Percentiles rank a stretch among this genome's conserved stretches.
phyloP scores from a whole-genome alignment of 1,284 basidiomycete genomes.

The Lignosus rhinocerotis region DNA sequence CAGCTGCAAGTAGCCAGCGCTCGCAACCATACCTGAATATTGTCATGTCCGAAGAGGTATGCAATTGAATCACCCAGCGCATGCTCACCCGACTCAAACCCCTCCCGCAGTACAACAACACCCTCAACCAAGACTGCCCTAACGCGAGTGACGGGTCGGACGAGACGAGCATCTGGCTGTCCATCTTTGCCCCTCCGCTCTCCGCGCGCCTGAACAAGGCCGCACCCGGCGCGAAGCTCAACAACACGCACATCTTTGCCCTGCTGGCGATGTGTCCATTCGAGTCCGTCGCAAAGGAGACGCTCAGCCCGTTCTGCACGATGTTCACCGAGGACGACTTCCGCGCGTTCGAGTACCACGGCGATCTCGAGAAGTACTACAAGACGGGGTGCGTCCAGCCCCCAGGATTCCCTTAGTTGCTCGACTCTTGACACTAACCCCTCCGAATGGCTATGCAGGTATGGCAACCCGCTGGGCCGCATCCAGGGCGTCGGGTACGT shows the following conservation, averaged over 20 bases:
- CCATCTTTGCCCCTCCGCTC: constrained; percentile 56
- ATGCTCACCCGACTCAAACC: too few relatives aligned
- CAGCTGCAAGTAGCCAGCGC: constrained; percentile 30
- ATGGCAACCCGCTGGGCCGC: constrained; percentile 65
- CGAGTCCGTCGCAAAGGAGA: constrained; percentile 58
- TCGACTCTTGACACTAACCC: neutral
- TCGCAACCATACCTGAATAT: constrained; percentile 47
- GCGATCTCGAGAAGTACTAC: constrained; percentile 81
- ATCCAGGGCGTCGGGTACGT: constrained; percentile 82
- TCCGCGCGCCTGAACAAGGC: constrained; percentile 56
- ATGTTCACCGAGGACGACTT: constrained; percentile 68
- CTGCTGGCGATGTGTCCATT: constrained; percentile 80
- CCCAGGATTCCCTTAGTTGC: neutral
- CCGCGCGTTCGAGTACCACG: constrained; percentile 66
- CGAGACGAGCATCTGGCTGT: constrained; percentile 54
- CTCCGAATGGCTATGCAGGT: constrained; percentile 37
- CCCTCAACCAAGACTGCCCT: constrained; percentile 70
- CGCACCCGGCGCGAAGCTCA: constrained; percentile 63
- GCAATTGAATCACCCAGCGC: neutral
- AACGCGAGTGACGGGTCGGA: constrained; percentile 49
- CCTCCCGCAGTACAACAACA: constrained; percentile 53
- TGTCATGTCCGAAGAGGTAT: constrained; percentile 46
- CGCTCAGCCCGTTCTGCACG: constrained; percentile 65
- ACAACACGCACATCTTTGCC: constrained; percentile 53
- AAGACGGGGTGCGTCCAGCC: constrained; percentile 56